Conservation (phyloP, 2,329 filamentous ascomycete species). For the Chaetomiaceae sp. region DNA sequence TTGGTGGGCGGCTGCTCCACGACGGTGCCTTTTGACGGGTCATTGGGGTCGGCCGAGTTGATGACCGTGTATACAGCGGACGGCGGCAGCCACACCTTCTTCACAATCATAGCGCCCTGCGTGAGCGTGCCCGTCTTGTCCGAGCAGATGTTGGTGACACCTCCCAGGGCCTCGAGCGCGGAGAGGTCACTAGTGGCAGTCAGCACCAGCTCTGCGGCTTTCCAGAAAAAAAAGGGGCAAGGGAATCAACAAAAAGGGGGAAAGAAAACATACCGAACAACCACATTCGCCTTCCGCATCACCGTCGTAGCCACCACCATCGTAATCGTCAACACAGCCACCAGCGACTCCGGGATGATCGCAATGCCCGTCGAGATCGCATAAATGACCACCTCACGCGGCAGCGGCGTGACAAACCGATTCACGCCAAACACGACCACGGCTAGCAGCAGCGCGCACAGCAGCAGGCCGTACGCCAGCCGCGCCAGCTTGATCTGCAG, state of each 20-base stretch:
- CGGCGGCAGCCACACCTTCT: constrained; percentile 58
- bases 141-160: constrained; percentile 66
- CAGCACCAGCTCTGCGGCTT: not conserved
- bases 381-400: constrained; percentile 52
- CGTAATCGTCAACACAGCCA: constrained; percentile 65
- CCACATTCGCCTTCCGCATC: constrained; percentile 59
- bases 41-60: constrained; percentile 53
- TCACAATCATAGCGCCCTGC: constrained; percentile 63
- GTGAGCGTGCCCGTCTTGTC: constrained; percentile 68
- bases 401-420: too few relatives aligned
- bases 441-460: constrained; percentile 56
- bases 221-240: not conserved
- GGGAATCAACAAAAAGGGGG: too few relatives aligned
- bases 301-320: constrained; percentile 61
- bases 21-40: constrained; percentile 54
- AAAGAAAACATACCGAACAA: too few relatives aligned
- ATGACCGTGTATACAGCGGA: constrained; percentile 54
- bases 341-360: constrained; percentile 60
- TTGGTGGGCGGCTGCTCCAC: constrained; percentile 27
- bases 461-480: constrained; percentile 75
- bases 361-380: constrained; percentile 57
- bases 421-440: constrained; percentile 54
- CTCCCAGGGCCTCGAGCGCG: constrained; percentile 62
- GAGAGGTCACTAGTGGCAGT: constrained; percentile 44
- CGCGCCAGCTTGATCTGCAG: constrained; percentile 80